Evolutionary conservation across 345 rosid species (phyloP), one percentile per base, ranked within the genome.

Genomic region (Punica granatum): DNA sequence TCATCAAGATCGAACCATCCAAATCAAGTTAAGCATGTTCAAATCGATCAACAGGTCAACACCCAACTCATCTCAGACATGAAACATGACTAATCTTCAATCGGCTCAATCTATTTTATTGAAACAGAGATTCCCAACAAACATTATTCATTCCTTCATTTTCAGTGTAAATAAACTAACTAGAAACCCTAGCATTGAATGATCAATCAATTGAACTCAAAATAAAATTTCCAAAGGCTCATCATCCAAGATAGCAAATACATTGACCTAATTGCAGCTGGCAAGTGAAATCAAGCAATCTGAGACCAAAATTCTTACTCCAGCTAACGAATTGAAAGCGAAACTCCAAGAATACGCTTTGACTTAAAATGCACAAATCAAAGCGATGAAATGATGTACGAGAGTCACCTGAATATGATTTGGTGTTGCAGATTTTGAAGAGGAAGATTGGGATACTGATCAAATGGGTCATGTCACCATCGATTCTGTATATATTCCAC

Each of bases 401-500:
- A 68, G 66, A 60, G 37, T 65, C 70, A 90, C 98, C 98, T 3
- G 97, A 89, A 69, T 96, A 93, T 3, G 98, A 87, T 69, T 87
- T 90, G 67, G 97, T 93, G 54, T 96, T 92, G 80, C 90, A 93
- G 69, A 93, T 93, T 84, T 93, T 93, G 82, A 93, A 97, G 72
- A 93, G 96, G 70, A 93, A 91, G 69, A 93, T 88, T 53, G 90
- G 78, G 69, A 90, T 82, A 65, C 96, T 90, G 74, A 82, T 82
- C 78, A 93, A 79, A 82, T 93, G 98, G 77, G 94, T 87, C 97
- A 88, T 88, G 72, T 92, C 98, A 11, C 98, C 98, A 21, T 88
- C 86, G 70, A 93, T 86, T 78, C 98, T 84, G 79, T 90, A 90
- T 74, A 93, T 85, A 78, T 93, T 93, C 98, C n/a, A n/a, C n/a